These are phyloP conservation scores for Lactifluus subvellereus DNA, from an alignment of 768 basidiomycete genomes.

Conservation along the genomic window DNA sequence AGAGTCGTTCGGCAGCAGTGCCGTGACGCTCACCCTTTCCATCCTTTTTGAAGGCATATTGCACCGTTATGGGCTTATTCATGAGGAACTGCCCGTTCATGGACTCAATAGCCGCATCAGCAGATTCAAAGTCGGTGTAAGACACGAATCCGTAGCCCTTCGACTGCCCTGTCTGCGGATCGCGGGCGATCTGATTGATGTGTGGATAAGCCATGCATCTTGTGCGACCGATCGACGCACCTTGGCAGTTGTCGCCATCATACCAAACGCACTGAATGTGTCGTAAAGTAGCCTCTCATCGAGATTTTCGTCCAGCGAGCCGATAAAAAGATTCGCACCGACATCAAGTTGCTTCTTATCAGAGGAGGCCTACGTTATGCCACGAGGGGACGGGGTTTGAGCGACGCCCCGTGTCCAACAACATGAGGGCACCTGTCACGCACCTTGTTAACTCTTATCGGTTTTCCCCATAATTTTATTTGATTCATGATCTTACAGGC, in stretches of 20 bases:
- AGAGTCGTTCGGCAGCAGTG: slow-evolving; percentile 90
- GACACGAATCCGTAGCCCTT: slow-evolving; percentile 98
- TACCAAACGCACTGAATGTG: slow-evolving; percentile 92
- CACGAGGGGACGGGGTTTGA: slow-evolving; percentile 2
- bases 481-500: slow-evolving; percentile 99
- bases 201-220: neutral
- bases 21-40: slow-evolving; percentile 98
- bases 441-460: slow-evolving; percentile 98
- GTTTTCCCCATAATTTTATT: slow-evolving; percentile 98
- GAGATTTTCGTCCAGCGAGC: slow-evolving; percentile 91
- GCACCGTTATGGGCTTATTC: slow-evolving; percentile 96
- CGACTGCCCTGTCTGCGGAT: slow-evolving; percentile 74
- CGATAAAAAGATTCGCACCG: slow-evolving; percentile 95
- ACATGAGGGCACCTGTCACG: slow-evolving; percentile 28
- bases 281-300: slow-evolving; percentile 91
- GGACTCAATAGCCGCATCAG: slow-evolving; percentile 91
- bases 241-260: slow-evolving; percentile 89
- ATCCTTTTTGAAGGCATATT: slow-evolving; percentile 99
- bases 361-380: slow-evolving; percentile 70
- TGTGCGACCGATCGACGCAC: slow-evolving; percentile 36
- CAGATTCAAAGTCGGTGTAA: slow-evolving; percentile 95
- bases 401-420: neutral
- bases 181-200: slow-evolving; percentile 73
- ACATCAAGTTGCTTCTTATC: slow-evolving; percentile 98
- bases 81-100: slow-evolving; percentile 98